These are phyloP conservation scores for Kuraishia ogatae DNA, from an alignment of 805 yeast species.

Conservation along the genomic window DNA sequence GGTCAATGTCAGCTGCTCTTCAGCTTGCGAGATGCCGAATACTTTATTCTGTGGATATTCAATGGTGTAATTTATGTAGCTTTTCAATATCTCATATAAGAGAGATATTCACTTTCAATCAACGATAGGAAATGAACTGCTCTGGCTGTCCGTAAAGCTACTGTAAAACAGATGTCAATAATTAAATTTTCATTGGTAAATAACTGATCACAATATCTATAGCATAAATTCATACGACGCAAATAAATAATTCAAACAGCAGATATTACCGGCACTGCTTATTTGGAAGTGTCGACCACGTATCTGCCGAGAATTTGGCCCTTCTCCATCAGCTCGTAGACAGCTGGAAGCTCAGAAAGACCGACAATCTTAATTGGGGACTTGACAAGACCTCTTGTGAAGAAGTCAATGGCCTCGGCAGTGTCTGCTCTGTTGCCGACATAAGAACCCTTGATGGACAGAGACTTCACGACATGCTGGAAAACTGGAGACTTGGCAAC, in stretches of 20 bases:
- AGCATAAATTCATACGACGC: neutral
- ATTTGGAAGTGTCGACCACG: conserved; percentile 49
- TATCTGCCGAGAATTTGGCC: conserved; percentile 59
- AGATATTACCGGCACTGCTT: conserved; percentile 5
- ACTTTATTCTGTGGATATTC: too few relatives aligned
- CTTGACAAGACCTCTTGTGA: conserved; percentile 39
- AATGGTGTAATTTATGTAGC: too few relatives aligned
- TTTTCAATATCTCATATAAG: too few relatives aligned
- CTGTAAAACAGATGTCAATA: too few relatives aligned
- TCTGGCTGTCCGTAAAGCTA: too few relatives aligned
- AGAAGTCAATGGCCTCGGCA: conserved; percentile 49
- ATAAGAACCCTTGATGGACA: conserved; percentile 47
- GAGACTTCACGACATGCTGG: conserved; percentile 44
- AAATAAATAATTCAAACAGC: neutral
- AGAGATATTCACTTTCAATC: too few relatives aligned
- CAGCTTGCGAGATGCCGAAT: too few relatives aligned
- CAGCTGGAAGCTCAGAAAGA: conserved; percentile 36
- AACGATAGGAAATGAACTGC: too few relatives aligned
- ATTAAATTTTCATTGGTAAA: too few relatives aligned
- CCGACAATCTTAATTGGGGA: conserved; percentile 51
- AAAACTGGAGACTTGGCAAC: conserved; percentile 43
- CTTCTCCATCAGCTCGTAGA: conserved; percentile 48
- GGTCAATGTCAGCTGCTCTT: too few relatives aligned
- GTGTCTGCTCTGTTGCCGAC: conserved; percentile 58
- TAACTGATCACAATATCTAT: too few relatives aligned